Percentiles rank a stretch among this genome's conserved stretches.
Evolutionary conservation across 345 rosid species (phyloP).

Genomic region (Arabidopsis suecica): DNA sequence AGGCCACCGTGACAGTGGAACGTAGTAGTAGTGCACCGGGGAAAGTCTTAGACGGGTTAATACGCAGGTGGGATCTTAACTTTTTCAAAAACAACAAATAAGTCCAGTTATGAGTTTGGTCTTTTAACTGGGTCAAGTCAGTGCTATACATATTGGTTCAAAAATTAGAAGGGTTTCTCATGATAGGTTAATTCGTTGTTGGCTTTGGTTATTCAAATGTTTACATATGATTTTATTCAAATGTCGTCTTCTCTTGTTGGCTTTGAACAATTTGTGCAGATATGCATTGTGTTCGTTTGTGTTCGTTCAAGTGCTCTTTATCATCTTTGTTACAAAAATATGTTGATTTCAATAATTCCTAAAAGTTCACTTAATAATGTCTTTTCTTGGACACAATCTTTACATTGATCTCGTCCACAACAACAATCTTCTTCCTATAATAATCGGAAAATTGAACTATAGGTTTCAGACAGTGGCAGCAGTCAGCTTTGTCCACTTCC

Average conservation of each 20-base stretch:
- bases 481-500: slow-evolving; percentile 56
- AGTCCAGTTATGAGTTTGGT: slow-evolving; percentile 53
- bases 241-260: slow-evolving; percentile 9
- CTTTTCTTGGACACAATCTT: not conserved
- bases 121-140: slow-evolving; percentile 27
- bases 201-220: slow-evolving; percentile 34
- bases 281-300: not conserved
- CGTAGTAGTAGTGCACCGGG: slow-evolving; percentile 66
- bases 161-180: slow-evolving; percentile 10
- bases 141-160: slow-evolving; percentile 18
- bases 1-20: slow-evolving; percentile 74
- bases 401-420: not conserved
- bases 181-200: slow-evolving; percentile 21
- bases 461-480: slow-evolving; percentile 20
- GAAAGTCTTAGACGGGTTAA: slow-evolving; percentile 75
- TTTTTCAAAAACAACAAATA: slow-evolving; percentile 60
- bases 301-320: not conserved
- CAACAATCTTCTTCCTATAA: not conserved
- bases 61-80: slow-evolving; percentile 82
- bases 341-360: slow-evolving; percentile 16
- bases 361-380: not conserved
- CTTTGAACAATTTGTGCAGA: slow-evolving; percentile 12
- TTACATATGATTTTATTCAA: slow-evolving; percentile 14
- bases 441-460: not conserved
- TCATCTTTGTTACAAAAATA: slow-evolving; percentile 14